phyloP scores from a whole-genome alignment of 148 eudicot genomes.

The Chenopodium suecicum region DNA sequence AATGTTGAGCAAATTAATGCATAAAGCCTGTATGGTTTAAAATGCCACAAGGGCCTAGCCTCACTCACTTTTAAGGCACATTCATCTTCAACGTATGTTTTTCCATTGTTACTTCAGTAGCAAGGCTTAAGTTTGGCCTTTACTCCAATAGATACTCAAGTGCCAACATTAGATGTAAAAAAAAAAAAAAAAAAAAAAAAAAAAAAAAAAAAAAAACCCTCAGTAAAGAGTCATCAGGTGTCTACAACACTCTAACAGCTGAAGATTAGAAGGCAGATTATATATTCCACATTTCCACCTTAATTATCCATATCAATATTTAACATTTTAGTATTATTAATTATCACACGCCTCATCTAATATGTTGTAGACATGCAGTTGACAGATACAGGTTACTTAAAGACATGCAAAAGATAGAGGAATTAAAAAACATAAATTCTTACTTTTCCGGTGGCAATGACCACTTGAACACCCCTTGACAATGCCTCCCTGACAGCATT shows the following conservation, averaged over 20 bases:
- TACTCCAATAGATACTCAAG: not conserved
- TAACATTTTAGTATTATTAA: not conserved
- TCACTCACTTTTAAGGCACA: not conserved
- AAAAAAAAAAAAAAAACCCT: too few relatives aligned
- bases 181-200: too few relatives aligned
- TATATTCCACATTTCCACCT: not conserved
- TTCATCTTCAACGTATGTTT: not conserved
- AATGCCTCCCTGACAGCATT: slow-evolving; percentile 81
- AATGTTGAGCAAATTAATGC: not conserved
- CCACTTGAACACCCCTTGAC: slow-evolving; percentile 84
- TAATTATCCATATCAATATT: not conserved
- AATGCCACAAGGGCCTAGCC: too few relatives aligned
- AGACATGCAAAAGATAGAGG: too few relatives aligned
- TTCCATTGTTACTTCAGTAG: not conserved
- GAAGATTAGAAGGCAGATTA: not conserved
- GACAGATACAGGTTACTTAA: not conserved
- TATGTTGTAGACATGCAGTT: not conserved
- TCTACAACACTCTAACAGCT: not conserved
- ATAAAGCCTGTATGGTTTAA: not conserved
- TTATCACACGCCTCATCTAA: not conserved
- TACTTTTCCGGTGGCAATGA: slow-evolving; percentile 96
- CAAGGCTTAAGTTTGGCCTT: not conserved
- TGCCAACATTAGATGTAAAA: not conserved
- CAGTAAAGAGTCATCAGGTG: not conserved
- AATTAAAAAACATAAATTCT: slow-evolving; percentile 11